Percentiles rank a stretch among this genome's conserved stretches.
phyloP scores from a whole-genome alignment of 2,329 filamentous ascomycete genomes.

The Phialophora chinensis region DNA sequence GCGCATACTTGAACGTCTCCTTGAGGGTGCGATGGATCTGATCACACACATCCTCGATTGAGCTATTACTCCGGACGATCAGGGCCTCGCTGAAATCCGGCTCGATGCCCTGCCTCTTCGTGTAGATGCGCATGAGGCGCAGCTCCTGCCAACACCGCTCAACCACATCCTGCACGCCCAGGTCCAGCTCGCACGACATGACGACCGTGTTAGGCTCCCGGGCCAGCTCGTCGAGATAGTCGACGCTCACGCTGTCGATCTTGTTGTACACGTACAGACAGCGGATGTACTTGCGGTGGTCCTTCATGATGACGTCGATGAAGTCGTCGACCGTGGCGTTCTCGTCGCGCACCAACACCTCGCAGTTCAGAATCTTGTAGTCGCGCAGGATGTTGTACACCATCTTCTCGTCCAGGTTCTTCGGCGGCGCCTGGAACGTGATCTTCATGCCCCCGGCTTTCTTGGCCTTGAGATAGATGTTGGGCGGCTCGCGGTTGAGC shows the following conservation, averaged over 20 bases:
- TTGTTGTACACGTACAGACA: constrained; percentile 99
- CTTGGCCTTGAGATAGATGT: constrained; percentile 96
- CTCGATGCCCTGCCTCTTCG: constrained; percentile 89
- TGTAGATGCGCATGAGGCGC: constrained; percentile 88
- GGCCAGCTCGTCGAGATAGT: constrained; percentile 89
- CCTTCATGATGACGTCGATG: constrained; percentile 99
- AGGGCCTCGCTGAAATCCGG: constrained; percentile 89
- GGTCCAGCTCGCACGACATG: constrained; percentile 95
- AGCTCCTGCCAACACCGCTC: constrained; percentile 95
- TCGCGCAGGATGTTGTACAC: constrained; percentile 95
- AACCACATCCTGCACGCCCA: constrained; percentile 91
- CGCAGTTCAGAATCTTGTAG: constrained; percentile 98
- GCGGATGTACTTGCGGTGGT: constrained; percentile 96
- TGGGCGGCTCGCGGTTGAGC: constrained; percentile 88
- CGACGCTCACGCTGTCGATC: constrained; percentile 91
- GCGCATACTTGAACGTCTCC: constrained; percentile 98
- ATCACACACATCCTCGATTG: constrained; percentile 96
- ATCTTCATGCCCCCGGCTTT: constrained; percentile 99
- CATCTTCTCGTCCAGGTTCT: constrained; percentile 95
- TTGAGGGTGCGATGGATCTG: constrained; percentile 91
- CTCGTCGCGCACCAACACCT: constrained; percentile 93
- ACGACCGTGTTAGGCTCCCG: constrained; percentile 92
- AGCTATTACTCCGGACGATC: constrained; percentile 86
- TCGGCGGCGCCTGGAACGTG: constrained; percentile 87
- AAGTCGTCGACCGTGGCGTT: constrained; percentile 96